These are phyloP conservation scores for Aquilaria agallochum DNA, from an alignment of 441 rosid species.

Conservation along the genomic window DNA sequence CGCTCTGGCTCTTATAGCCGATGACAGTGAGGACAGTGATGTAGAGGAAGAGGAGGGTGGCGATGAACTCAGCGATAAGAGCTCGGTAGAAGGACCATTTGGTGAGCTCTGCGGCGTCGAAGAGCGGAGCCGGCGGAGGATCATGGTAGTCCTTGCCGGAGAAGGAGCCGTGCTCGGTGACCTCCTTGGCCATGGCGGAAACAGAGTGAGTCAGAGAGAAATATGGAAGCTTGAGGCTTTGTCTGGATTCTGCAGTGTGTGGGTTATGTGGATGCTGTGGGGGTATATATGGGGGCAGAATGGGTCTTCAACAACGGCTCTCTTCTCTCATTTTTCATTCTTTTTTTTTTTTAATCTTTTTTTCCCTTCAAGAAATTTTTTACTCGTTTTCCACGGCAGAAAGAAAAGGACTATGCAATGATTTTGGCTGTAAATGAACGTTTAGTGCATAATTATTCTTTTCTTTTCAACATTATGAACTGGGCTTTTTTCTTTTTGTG, in stretches of 20 bases:
- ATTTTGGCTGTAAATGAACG: too few relatives aligned
- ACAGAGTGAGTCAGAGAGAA: conserved; percentile 5
- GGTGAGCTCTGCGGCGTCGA: conserved; percentile 52
- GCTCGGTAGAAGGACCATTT: conserved; percentile 93
- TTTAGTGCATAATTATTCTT: too few relatives aligned
- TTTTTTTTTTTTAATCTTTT: neutral
- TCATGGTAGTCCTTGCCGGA: conserved; percentile 81
- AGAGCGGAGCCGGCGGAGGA: conserved; percentile 82
- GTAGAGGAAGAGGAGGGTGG: conserved; percentile 85
- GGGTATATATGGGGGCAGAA: conserved; percentile 28
- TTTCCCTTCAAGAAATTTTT: neutral
- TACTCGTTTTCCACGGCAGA: neutral
- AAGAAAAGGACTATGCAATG: neutral
- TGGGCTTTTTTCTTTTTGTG: too few relatives aligned
- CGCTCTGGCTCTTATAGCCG: conserved; percentile 65
- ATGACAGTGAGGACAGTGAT: conserved; percentile 73
- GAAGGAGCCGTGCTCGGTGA: conserved; percentile 49
- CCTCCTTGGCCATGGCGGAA: conserved; percentile 40
- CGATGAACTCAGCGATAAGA: conserved; percentile 82
- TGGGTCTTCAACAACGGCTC: neutral
- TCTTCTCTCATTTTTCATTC: neutral
- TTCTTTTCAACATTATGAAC: too few relatives aligned
- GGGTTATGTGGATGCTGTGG: neutral
- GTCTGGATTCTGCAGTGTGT: neutral
- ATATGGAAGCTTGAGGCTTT: neutral